Conservation (phyloP, 2,329 filamentous ascomycete species). For the Orbilia brochopaga region DNA sequence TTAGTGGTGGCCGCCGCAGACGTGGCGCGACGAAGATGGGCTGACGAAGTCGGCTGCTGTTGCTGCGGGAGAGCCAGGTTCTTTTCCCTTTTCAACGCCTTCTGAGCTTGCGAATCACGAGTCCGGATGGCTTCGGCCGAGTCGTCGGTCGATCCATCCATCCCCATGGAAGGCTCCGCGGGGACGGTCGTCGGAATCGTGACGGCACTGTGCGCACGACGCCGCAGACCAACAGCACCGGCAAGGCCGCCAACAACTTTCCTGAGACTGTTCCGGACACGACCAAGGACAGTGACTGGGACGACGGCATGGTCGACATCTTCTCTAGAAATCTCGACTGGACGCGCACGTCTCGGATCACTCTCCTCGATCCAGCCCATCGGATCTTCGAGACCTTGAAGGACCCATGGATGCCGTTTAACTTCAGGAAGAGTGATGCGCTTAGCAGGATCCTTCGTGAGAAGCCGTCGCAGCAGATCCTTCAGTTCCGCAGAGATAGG, state of each 20-base stretch:
- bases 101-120: slow-evolving; percentile 49
- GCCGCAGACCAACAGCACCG: slow-evolving; percentile 55
- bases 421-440: slow-evolving; percentile 89
- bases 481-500: slow-evolving; percentile 78
- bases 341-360: slow-evolving; percentile 78
- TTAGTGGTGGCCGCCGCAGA: slow-evolving; percentile 31
- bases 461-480: slow-evolving; percentile 77
- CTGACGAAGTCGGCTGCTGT: slow-evolving; percentile 10
- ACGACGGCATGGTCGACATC: slow-evolving; percentile 91
- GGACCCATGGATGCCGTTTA: slow-evolving; percentile 91
- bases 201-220: slow-evolving; percentile 52
- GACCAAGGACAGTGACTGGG: slow-evolving; percentile 83
- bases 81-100: slow-evolving; percentile 43
- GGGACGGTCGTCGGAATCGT: slow-evolving; percentile 47
- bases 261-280: slow-evolving; percentile 78
- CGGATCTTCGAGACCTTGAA: slow-evolving; percentile 76
- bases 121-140: slow-evolving; percentile 39
- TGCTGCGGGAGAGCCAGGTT: slow-evolving; percentile 27
- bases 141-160: slow-evolving; percentile 45
- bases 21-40: slow-evolving; percentile 36
- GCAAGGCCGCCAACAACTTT: slow-evolving; percentile 71
- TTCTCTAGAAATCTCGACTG: slow-evolving; percentile 87
- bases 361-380: slow-evolving; percentile 90
- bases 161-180: slow-evolving; percentile 1
- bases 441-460: slow-evolving; percentile 86